phyloP scores from a whole-genome alignment of 2,329 filamentous ascomycete genomes.

The Fusarium pseudoanthophilum region DNA sequence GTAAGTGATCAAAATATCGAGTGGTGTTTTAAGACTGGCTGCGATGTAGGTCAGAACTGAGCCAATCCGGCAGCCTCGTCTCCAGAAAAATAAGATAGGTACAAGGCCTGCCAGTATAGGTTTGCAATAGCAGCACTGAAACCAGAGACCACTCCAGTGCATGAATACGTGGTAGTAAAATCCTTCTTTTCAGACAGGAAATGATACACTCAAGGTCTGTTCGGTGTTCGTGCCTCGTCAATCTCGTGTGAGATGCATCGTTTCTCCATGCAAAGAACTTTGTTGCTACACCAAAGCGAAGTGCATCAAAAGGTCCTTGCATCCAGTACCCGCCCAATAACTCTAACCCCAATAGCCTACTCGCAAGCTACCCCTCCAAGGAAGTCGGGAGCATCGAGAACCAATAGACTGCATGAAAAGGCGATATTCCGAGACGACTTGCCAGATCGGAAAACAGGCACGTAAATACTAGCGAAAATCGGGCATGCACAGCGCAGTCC shows the following conservation, averaged over 20 bases:
- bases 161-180: too few relatives aligned
- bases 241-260: neutral
- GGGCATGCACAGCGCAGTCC: neutral
- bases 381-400: neutral
- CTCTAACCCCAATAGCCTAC: neutral
- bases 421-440: neutral
- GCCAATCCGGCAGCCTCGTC: too few relatives aligned
- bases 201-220: too few relatives aligned
- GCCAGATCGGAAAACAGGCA: neutral
- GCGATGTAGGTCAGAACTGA: rapidly evolving
- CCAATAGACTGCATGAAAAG: neutral
- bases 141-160: too few relatives aligned
- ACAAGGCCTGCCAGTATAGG: too few relatives aligned
- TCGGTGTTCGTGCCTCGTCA: rapidly evolving
- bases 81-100: too few relatives aligned
- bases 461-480: neutral
- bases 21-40: too few relatives aligned
- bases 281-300: neutral
- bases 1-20: too few relatives aligned
- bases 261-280: neutral
- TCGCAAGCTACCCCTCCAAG: neutral
- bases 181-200: neutral
- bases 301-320: neutral
- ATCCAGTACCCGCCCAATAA: neutral
- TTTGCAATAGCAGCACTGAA: neutral